Conservation (phyloP, 352 stramenopile species). For the Globisporangium okanoganense region DNA sequence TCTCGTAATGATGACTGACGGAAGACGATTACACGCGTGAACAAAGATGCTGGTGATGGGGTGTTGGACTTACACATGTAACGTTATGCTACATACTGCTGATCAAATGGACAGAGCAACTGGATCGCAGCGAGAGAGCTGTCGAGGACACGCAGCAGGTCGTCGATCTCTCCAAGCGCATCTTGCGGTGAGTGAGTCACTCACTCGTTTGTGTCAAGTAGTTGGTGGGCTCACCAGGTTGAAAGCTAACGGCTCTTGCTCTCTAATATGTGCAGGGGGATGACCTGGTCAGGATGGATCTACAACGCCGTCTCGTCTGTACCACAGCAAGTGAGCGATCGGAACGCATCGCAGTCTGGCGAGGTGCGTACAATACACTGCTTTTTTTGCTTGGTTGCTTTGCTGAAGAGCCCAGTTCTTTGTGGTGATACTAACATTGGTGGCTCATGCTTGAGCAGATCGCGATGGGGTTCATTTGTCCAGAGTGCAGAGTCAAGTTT, state of each 20-base stretch:
- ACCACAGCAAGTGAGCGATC: constrained; percentile 20
- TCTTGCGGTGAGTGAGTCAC: constrained; percentile 29
- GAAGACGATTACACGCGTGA: background rate
- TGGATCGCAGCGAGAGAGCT: constrained; percentile 45
- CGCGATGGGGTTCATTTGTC: constrained; percentile 82
- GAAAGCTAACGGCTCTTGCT: too few species aligned
- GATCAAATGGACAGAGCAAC: constrained; percentile 32
- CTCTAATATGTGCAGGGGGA: constrained; percentile 27
- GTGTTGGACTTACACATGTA: background rate
- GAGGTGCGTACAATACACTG: background rate
- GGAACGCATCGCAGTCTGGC: background rate
- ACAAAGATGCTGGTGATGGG: background rate
- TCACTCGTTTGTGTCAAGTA: background rate
- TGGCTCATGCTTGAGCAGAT: constrained; percentile 32
- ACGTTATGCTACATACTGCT: background rate
- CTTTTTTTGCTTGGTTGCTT: background rate
- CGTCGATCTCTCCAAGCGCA: constrained; percentile 52
- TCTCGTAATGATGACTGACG: background rate
- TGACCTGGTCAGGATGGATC: constrained; percentile 82
- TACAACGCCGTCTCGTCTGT: constrained; percentile 59
- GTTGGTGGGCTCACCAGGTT: too few species aligned
- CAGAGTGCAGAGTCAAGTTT: constrained; percentile 73
- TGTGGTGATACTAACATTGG: background rate
- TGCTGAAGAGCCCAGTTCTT: background rate
- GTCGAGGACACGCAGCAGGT: constrained; percentile 60